phyloP scores from a whole-genome alignment of 495 filamentous ascomycete genomes.

The Penicillium turbatum region DNA sequence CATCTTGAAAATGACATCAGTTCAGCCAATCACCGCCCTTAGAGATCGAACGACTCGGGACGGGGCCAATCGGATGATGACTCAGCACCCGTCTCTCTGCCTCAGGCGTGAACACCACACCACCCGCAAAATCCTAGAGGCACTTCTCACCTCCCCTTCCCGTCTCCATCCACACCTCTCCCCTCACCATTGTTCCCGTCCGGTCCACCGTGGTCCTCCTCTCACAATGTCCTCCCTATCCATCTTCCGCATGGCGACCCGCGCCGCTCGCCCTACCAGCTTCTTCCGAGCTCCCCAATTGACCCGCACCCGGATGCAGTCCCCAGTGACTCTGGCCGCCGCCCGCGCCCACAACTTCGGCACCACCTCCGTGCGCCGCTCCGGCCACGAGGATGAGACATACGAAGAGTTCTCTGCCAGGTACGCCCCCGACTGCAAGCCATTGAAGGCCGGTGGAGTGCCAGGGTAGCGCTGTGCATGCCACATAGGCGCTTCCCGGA shows the following conservation, averaged over 20 bases:
- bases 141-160: slow-evolving; percentile 34
- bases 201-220: slow-evolving; percentile 22
- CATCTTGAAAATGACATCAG: too few species aligned
- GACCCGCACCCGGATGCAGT: slow-evolving; percentile 55
- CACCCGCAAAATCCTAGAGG: slow-evolving; percentile 48
- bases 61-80: slow-evolving; percentile 21
- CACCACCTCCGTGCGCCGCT: slow-evolving; percentile 56
- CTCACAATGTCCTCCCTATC: slow-evolving; percentile 61
- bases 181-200: slow-evolving; percentile 31
- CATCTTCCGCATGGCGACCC: slow-evolving; percentile 65
- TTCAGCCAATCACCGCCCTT: too few species aligned
- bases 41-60: too few species aligned
- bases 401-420: slow-evolving; percentile 99
- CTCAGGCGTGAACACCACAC: slow-evolving; percentile 41
- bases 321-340: slow-evolving; percentile 47
- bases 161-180: slow-evolving; percentile 29
- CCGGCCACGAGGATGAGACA: slow-evolving; percentile 79
- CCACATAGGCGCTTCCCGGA: slow-evolving; percentile 12
- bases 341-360: slow-evolving; percentile 60
- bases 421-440: slow-evolving; percentile 53
- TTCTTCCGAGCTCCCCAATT: slow-evolving; percentile 56
- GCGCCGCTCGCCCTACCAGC: slow-evolving; percentile 58
- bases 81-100: slow-evolving; percentile 17
- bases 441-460: slow-evolving; percentile 26
- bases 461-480: slow-evolving; percentile 1